Evolutionary conservation across 2,329 filamentous ascomycete genomes (phyloP), one percentile per base, ranked within the genome.

Genomic region (Penicillium corylophilum): DNA sequence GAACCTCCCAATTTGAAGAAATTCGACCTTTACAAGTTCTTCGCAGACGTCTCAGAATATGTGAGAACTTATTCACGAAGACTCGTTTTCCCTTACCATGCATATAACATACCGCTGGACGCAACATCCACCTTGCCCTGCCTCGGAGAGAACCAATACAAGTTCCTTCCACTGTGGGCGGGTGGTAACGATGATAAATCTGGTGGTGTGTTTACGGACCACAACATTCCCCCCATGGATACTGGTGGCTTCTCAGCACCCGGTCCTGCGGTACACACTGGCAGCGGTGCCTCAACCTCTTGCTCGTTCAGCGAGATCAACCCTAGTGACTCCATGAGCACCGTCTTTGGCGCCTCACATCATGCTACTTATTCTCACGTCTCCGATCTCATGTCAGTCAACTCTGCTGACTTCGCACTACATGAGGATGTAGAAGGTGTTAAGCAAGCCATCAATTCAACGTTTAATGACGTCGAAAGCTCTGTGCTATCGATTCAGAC

Each of bases 141-240:
- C 5, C 74, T 88, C 1, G 69, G 71, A 0, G 76, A 82, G 3
- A 71, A 80, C 2, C 85, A 89, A 68, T 78, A 82, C 57, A 80
- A 80, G 50, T 88, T 79, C 56, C 73, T 88, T 3, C 85, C 86
- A 0, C 71, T 87, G 4, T 88, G 84, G 84, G 84, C 83, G 0
- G 84, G 81, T 4, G 85, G 79, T 1, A 68, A 76, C 26, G 76
- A 81, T 44, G 79, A 82, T 49, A 79, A 71, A 0, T 74, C 71
- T 0, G 79, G 79, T 2, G 77, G 74, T 13, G 77, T 81, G 2
- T 82, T 76, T 56, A 68, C 65, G 0, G 71, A 74, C 40, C 63
- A 65, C 6, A 55, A 65, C 18, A 65, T 72, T 18, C 70, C 71
- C 4, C 50, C 65, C 15, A 42, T 69, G 26, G 67, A 72, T 24